Evolutionary conservation across 768 basidiomycete genomes (phyloP).

Genomic region (Galerina marginata): DNA sequence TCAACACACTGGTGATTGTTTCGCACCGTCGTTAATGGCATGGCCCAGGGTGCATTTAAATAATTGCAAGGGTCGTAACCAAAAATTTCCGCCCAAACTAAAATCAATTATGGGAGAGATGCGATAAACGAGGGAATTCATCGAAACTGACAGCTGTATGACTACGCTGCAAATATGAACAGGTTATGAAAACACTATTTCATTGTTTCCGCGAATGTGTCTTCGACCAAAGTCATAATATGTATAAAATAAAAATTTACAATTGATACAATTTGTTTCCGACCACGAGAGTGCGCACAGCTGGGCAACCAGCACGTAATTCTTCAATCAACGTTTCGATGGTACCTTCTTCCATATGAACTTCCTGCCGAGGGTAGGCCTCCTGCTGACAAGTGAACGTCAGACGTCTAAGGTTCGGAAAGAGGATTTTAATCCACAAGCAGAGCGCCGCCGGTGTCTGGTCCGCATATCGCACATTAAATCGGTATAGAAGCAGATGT

Average conservation of each 20-base stretch:
- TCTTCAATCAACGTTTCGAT: slow-evolving; percentile 11
- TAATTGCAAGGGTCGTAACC: too few relatives aligned
- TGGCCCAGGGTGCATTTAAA: not conserved
- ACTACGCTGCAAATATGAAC: too few relatives aligned
- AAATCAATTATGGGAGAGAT: too few relatives aligned
- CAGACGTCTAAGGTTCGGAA: slow-evolving; percentile 18
- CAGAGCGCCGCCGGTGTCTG: slow-evolving; percentile 16
- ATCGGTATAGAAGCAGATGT: slow-evolving; percentile 18
- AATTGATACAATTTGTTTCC: slow-evolving; percentile 9
- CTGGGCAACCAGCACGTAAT: slow-evolving; percentile 13
- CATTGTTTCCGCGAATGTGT: too few relatives aligned
- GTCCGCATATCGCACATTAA: slow-evolving; percentile 3
- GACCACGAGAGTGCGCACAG: slow-evolving; percentile 17
- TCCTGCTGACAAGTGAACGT: slow-evolving; percentile 21
- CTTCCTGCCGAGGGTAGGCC: slow-evolving; percentile 14
- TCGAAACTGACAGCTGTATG: too few relatives aligned
- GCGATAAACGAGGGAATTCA: too few relatives aligned
- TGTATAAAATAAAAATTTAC: not conserved
- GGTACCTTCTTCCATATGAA: slow-evolving; percentile 7
- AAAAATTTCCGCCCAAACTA: too few relatives aligned
- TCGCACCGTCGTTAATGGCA: not conserved
- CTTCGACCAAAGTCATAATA: too few relatives aligned
- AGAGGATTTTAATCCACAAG: slow-evolving; percentile 20
- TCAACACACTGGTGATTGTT: too few relatives aligned
- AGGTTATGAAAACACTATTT: too few relatives aligned